These are phyloP conservation scores for Trichoderma harzianum DNA, from an alignment of 2,329 filamentous ascomycete species.

Conservation along the genomic window DNA sequence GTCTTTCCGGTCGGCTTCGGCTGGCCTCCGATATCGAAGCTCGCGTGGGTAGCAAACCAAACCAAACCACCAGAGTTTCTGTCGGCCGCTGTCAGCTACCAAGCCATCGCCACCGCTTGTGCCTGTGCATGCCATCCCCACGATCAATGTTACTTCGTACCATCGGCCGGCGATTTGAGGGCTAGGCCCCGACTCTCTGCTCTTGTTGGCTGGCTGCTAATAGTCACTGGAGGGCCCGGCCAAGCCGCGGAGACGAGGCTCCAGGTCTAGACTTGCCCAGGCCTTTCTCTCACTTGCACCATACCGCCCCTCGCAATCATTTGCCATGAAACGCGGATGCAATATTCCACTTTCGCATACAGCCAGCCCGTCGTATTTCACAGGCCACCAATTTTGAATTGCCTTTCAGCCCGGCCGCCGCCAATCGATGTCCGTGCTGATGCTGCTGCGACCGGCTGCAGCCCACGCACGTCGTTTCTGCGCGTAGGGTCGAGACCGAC, in stretches of 20 bases:
- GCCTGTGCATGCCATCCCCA: background rate
- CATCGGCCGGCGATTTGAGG: background rate
- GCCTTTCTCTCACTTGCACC: background rate
- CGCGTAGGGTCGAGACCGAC: slow-evolving; percentile 11
- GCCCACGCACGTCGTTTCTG: background rate
- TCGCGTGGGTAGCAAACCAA: background rate
- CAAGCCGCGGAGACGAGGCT: slow-evolving; percentile 1
- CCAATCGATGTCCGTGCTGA: background rate
- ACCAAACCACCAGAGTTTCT: background rate
- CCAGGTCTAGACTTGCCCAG: slow-evolving; percentile 11
- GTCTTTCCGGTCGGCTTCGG: background rate
- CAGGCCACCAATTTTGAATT: background rate
- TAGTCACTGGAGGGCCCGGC: background rate
- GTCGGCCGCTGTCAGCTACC: background rate
- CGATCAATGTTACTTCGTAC: background rate
- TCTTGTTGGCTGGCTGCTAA: background rate
- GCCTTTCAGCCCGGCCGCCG: background rate
- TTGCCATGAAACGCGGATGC: background rate
- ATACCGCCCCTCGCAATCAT: background rate
- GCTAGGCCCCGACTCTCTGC: background rate
- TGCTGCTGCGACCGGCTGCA: background rate
- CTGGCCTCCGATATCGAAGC: slow-evolving; percentile 7
- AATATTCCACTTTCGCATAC: slow-evolving; percentile 3
- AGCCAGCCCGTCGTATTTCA: background rate
- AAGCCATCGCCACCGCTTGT: background rate